Conservation (phyloP, 345 rosid genomes). For the Populus simonii region DNA sequence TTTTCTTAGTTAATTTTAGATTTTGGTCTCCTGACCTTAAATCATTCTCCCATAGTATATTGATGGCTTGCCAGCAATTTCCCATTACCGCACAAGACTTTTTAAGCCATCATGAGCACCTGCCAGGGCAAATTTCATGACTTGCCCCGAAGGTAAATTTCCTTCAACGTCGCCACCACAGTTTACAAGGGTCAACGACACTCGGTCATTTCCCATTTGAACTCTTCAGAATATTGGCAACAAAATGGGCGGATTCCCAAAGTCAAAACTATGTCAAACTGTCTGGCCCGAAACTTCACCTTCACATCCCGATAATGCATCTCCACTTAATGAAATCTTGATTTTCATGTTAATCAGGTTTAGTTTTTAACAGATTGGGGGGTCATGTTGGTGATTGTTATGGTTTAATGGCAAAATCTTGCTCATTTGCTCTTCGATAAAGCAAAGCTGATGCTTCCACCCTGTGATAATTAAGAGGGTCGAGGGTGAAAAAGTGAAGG, state of each 20-base stretch:
- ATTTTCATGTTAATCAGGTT: conserved; percentile 28
- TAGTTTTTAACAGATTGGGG: conserved; percentile 25
- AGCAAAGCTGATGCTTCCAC: conserved; percentile 99
- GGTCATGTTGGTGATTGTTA: conserved; percentile 33
- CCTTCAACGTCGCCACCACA: background rate
- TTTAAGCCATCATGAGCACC: no score
- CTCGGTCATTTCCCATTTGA: background rate
- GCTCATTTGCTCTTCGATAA: conserved; percentile 91
- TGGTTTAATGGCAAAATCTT: conserved; percentile 73
- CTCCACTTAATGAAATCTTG: conserved; percentile 18
- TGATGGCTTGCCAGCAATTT: no score
- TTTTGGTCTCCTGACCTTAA: background rate
- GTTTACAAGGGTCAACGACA: background rate
- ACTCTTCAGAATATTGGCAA: background rate
- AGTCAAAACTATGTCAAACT: background rate
- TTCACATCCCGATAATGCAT: conserved; percentile 15
- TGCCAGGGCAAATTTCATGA: background rate
- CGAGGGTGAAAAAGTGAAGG: background rate
- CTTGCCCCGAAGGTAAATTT: background rate
- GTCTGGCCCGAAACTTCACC: conserved; percentile 12
- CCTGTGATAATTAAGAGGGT: conserved; percentile 44
- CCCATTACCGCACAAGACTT: background rate
- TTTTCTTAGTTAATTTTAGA: background rate
- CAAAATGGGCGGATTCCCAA: background rate
- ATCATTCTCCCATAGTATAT: no score